Percentiles rank a stretch among this genome's conserved stretches.
These are phyloP conservation scores for Macrolepiota fuliginosa DNA, from an alignment of 768 basidiomycete species.

Conservation along the genomic window DNA sequence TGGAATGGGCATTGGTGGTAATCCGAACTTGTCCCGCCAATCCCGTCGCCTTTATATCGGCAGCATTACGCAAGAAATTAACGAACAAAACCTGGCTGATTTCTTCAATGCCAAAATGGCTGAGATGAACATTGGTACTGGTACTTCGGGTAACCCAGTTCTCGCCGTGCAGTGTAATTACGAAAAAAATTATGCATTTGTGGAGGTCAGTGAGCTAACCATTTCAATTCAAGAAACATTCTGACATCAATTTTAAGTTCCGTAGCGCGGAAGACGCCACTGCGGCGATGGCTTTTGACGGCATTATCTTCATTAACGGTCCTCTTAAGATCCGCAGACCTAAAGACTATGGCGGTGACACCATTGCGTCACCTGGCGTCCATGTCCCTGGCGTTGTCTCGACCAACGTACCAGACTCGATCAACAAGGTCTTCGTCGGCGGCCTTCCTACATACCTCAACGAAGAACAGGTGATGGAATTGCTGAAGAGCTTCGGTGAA, in stretches of 20 bases:
- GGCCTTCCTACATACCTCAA: constrained; percentile 94
- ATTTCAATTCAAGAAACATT: background rate
- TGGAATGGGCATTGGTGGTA: constrained; percentile 82
- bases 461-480: constrained; percentile 98
- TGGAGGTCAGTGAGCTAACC: constrained; percentile 62
- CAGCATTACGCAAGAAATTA: constrained; percentile 92
- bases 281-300: constrained; percentile 95
- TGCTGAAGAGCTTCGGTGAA: constrained; percentile 96
- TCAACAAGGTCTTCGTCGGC: constrained; percentile 97
- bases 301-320: constrained; percentile 91
- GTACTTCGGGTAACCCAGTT: constrained; percentile 84
- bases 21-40: constrained; percentile 90
- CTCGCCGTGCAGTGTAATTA: constrained; percentile 95
- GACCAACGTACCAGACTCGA: constrained; percentile 94
- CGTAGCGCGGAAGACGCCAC: constrained; percentile 96
- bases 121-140: constrained; percentile 86
- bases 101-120: constrained; percentile 98
- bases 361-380: constrained; percentile 57
- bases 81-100: constrained; percentile 85
- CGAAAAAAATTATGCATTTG: constrained; percentile 98
- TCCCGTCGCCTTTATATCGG: constrained; percentile 96
- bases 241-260: constrained; percentile 57
- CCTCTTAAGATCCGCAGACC: constrained; percentile 98
- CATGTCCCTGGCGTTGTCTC: constrained; percentile 96
- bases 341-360: constrained; percentile 91